These are phyloP conservation scores for Modicella reniformis DNA, from an alignment of 371 early-diverging fungal species.

Conservation along the genomic window DNA sequence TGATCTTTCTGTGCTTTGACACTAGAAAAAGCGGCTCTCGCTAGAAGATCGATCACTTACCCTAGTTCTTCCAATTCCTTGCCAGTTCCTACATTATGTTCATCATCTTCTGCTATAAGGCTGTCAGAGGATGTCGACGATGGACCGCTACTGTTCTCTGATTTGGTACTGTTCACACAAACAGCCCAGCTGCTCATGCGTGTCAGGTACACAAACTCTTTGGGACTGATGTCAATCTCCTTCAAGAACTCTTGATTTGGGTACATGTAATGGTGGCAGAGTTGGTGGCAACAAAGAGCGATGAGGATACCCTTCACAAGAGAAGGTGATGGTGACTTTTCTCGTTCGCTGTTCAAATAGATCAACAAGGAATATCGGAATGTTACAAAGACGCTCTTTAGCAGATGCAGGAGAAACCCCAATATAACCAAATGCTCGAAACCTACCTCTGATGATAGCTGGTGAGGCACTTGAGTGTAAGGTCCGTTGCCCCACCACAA, in stretches of 20 bases:
- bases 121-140: not conserved
- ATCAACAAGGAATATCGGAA: not conserved
- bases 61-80: conserved; percentile 60
- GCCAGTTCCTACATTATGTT: conserved; percentile 56
- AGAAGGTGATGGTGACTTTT: conserved; percentile 29
- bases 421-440: not conserved
- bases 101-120: conserved; percentile 57
- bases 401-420: not conserved
- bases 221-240: conserved; percentile 57
- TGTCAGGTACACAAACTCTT: conserved; percentile 68
- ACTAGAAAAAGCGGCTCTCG: not conserved
- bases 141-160: conserved; percentile 12
- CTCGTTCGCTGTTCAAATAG: conserved; percentile 32
- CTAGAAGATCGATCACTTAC: conserved; percentile 39
- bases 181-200: conserved; percentile 82
- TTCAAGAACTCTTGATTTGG: conserved; percentile 72
- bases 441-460: conserved; percentile 60
- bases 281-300: conserved; percentile 92
- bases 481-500: conserved; percentile 93
- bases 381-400: not conserved
- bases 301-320: conserved; percentile 80
- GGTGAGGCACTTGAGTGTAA: conserved; percentile 80
- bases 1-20: not conserved
- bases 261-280: conserved; percentile 83
- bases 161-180: conserved; percentile 59